Base-by-base conservation (phyloP, 345 rosid species). In the Draba incana region DNA sequence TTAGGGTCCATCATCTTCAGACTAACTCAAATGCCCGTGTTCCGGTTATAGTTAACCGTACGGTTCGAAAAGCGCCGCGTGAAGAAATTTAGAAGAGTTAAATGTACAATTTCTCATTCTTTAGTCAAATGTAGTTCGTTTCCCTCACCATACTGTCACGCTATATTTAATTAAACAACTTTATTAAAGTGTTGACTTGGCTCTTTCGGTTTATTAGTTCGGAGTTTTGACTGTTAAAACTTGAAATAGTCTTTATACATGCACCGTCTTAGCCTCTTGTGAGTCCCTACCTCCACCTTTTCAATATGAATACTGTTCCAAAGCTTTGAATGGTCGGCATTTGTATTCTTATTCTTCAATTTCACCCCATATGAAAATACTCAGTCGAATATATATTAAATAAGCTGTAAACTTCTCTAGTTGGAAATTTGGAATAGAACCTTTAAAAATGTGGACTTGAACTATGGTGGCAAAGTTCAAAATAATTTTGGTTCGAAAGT, bases 21-120 rank as follows among this genome's bases (percentile, higher is more conserved):
- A 31, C 35, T 31, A 31, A 31, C 35, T 31, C 35, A 31, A 31
- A 31, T 31, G 35, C 7, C 8, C n/a, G 35, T 31, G 6, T 31
- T 31, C 35, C 35, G 35, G 35, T 31, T 31, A 12, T 28, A 16
- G 15, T 42, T 60, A 70, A 60, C 60, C 61, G 67, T 38, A 10
- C 60, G 74, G 45, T 70, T 60, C 41, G 9, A 51, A 70, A 42
- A 51, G 10, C 25, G 15, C 61, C 74, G 74, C 67, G 61, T 60
- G 45, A 60, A 70, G 44, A 50, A 58, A 38, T 8, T 6, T 14
- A 4, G 51, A 43, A 66, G 25, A 45, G 64, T 60, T 44, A 44
- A 51, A 60, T 15, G 54, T 48, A 59, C 51, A 41, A 31, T 69
- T 38, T n/a, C 33, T 49, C 16, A 41, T 52, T n/a, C 13, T 31